Evolutionary conservation across 2,329 filamentous ascomycete species (phyloP), one percentile per base, ranked within the genome.

Genomic region (Moelleriella libera): DNA sequence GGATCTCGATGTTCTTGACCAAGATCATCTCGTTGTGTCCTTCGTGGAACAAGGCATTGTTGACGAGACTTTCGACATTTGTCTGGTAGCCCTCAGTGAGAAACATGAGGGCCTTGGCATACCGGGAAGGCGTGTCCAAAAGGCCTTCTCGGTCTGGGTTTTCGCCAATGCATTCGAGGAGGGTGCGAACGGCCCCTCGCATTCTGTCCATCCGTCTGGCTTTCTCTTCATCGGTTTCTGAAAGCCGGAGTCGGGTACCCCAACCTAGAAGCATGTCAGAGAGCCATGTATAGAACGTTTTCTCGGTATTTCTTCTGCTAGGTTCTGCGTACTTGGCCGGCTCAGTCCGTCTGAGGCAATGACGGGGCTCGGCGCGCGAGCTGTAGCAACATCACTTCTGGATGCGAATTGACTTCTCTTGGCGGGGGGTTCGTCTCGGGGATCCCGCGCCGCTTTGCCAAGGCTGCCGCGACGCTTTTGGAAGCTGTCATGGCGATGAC

Each of bases 61-160:
- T 97, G 52, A 97, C 86, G 54, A 97, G 85, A 61, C 94, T 86
- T 51, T 81, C 75, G 47, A 96, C 78, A 59, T 96, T 96, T 69
- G 95, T 82, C 68, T 97, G 88, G 63, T 98, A 98, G 42, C 92
- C 92, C 64, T 94, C 88, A 5, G 92, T 98, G 65, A 98, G 88
- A 71, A 85, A 94, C 52, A 97, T 78, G 77, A 98, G 82, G 11
- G 92, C 92, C 66, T 95, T 92, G 44, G 92, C 90, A 63, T 97
- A 98, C 51, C 92, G 78, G 58, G 85, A 80, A 0, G 92, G 92
- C 0, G 81, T 84, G 41, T 71, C 78, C 12, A 82, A 68, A 41
- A 85, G 65, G 41, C 81, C 80, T 52, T 81, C 76, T 32, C 81
- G 72, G 53, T 80, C 71, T 0, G 80, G 78, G 53, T 85, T 79